phyloP scores from a whole-genome alignment of 176 grass and related monocot species.

The Themeda triandra region DNA sequence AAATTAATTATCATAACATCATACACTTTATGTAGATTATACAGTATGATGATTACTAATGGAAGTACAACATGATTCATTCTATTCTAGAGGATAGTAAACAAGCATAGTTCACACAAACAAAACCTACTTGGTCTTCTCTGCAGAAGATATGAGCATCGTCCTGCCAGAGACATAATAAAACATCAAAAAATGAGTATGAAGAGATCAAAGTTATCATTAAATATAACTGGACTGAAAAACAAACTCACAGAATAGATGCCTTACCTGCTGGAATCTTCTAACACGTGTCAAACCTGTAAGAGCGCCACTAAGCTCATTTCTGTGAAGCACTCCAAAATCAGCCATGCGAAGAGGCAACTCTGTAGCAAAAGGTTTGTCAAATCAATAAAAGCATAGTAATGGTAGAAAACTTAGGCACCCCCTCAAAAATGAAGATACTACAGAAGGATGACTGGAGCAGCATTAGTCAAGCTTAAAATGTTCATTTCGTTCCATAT shows the following conservation, averaged over 20 bases:
- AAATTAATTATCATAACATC: background rate
- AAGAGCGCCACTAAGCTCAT: constrained; percentile 96
- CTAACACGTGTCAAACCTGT: constrained; percentile 91
- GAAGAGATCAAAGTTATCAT: background rate
- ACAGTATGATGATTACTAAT: background rate
- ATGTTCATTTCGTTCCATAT: background rate
- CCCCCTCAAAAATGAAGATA: background rate
- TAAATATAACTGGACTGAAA: background rate
- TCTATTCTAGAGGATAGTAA: background rate
- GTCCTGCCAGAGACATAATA: constrained; percentile 50
- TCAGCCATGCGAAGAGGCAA: constrained; percentile 93
- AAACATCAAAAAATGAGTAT: background rate
- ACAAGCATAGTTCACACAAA: background rate
- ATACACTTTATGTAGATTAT: background rate
- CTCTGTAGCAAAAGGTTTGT: constrained; percentile 53
- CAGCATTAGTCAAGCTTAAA: background rate
- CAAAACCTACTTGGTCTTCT: constrained; percentile 79
- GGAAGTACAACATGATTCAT: background rate
- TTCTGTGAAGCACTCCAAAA: constrained; percentile 97
- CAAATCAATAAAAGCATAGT: background rate
- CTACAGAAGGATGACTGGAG: background rate
- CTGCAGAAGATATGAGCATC: constrained; percentile 98
- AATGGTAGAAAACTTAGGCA: background rate
- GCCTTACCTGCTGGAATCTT: constrained; percentile 95
- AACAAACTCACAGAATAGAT: constrained; percentile 7